These are phyloP conservation scores for Oropetium thomaeum DNA, from an alignment of 176 grass and related monocot genomes.

Conservation along the genomic window DNA sequence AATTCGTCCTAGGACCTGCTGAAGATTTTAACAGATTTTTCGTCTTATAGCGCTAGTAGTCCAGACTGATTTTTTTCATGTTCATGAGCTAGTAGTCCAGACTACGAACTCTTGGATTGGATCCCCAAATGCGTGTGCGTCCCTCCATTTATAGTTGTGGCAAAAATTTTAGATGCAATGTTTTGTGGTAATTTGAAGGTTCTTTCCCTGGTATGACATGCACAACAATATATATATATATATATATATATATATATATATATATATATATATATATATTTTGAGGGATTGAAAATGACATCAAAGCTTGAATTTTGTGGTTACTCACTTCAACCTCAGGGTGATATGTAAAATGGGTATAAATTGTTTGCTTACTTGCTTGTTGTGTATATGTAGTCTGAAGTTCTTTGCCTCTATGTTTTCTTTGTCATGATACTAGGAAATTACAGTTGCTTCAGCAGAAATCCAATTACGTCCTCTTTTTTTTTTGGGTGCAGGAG, in stretches of 20 bases:
- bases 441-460: neutral
- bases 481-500: constrained; percentile 41
- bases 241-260: no score
- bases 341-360: neutral
- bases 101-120: no score
- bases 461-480: neutral
- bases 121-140: no score
- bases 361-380: neutral
- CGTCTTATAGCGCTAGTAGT: no score
- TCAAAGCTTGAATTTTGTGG: neutral
- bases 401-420: neutral
- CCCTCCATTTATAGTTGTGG: no score
- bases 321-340: neutral
- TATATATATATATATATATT: no score
- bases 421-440: neutral
- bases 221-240: neutral
- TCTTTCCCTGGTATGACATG: neutral
- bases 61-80: no score
- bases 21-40: no score
- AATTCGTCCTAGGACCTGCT: no score
- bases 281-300: neutral
- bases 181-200: neutral
- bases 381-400: neutral
- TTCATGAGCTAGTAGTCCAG: no score
- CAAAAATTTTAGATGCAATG: neutral